Base-by-base conservation (phyloP, 2,329 filamentous ascomycete genomes). In the Onygenales sp. region DNA sequence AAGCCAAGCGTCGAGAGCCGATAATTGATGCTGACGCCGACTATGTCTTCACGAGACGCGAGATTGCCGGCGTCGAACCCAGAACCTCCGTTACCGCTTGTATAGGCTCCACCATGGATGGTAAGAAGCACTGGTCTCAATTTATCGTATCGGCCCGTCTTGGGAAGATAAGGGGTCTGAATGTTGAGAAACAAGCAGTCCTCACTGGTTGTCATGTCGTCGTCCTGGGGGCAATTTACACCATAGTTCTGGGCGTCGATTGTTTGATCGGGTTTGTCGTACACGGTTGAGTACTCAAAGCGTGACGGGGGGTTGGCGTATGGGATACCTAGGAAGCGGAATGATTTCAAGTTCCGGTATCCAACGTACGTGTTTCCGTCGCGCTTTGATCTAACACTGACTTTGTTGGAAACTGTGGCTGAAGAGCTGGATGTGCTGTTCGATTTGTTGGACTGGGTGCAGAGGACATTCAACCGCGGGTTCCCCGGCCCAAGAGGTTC, bases 61-160 rank as follows among this genome's bases (percentile, higher is more conserved):
- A 44, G 5, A 44, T 44, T 63, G 5, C 64, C 64, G 21, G 73
- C 63, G 55, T 80, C 73, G 57, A 76, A 78, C 41, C 80, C 75
- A 1, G 78, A 78, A 43, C 72, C 78, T 43, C 73, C 76, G 3
- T 75, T 75, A 2, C 78, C 78, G 2, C 74, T 68, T 2, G 65
- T 63, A 49, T 78, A 75, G 0, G 74, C 78, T 9, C 78, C 78
- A 0, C 78, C 78, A 55, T 81, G 77, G 4, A 81, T 70, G 56
- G 78, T 79, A 2, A 78, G 69, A 42, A 79, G 68, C 0, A 80
- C 77, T 0, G 78, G 78, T 21, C 43, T 13, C 21, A 44, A 21
- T 44, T 44, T 44, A 21, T 44, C 13, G 10, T 10, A 13, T 17
- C 9, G 4, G 21, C 21, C 21, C 21, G 21, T 27, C 17, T 27